Conservation (phyloP, 164 flowering plant species). For the Annona cherimola region DNA sequence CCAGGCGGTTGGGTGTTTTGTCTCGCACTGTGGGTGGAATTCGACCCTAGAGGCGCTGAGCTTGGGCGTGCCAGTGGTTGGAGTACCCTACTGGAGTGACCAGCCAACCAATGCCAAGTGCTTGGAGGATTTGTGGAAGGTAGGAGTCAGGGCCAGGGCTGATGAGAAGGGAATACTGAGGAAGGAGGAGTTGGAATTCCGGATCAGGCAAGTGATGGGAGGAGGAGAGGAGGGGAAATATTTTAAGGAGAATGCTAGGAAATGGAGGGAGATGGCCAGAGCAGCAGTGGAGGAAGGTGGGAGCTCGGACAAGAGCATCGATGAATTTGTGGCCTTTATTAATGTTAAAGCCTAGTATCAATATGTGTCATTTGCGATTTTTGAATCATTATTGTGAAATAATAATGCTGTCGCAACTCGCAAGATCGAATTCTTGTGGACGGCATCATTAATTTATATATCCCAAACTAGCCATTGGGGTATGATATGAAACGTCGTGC, state of each 20-base stretch:
- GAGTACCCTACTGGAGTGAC: constrained; percentile 24
- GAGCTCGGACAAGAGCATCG: constrained; percentile 16
- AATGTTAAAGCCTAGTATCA: background rate
- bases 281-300: constrained; percentile 20
- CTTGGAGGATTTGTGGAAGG: constrained; percentile 18
- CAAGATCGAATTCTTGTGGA: background rate
- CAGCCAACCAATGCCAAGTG: constrained; percentile 24
- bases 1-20: constrained; percentile 27
- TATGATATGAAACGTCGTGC: too few relatives aligned
- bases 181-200: constrained; percentile 12
- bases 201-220: constrained; percentile 15
- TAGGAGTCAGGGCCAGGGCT: constrained; percentile 12
- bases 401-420: background rate
- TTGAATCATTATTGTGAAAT: too few relatives aligned
- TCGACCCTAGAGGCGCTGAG: constrained; percentile 23
- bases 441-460: too few relatives aligned
- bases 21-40: constrained; percentile 34
- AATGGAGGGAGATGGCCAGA: constrained; percentile 15
- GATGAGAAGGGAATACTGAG: constrained; percentile 16
- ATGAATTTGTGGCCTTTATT: constrained; percentile 8
- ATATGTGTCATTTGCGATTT: background rate
- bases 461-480: too few relatives aligned
- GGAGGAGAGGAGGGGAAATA: constrained; percentile 18
- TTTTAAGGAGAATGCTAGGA: constrained; percentile 9
- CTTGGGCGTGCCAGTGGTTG: constrained; percentile 26